Evolutionary conservation across 768 basidiomycete species (phyloP).

Genomic region (Podaxis carcinomalis): DNA sequence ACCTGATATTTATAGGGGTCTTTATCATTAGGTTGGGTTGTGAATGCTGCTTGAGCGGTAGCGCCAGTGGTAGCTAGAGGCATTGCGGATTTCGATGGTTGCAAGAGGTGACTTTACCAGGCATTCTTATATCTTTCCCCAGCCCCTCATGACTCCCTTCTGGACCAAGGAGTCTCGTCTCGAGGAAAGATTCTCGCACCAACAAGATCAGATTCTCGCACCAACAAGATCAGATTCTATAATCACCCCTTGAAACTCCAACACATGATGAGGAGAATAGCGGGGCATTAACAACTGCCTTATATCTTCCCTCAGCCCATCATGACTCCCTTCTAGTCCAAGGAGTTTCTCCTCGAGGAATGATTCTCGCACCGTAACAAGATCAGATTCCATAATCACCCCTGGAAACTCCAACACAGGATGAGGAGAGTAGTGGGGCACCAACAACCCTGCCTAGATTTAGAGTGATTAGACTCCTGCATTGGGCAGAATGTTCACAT

Average conservation of each 20-base stretch:
- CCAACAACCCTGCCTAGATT: neutral
- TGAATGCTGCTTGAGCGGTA: slow-evolving; percentile 34
- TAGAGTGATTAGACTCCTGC: neutral
- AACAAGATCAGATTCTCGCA: neutral
- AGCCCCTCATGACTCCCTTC: neutral
- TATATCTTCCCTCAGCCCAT: too few species aligned
- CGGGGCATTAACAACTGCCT: neutral
- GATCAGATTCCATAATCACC: neutral
- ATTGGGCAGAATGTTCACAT: slow-evolving; percentile 3
- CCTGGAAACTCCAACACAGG: neutral
- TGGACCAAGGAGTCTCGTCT: neutral
- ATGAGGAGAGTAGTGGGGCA: neutral
- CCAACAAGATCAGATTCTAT: neutral
- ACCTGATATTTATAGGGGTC: slow-evolving; percentile 58
- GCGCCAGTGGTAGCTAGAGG: slow-evolving; percentile 27
- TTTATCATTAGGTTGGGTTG: slow-evolving; percentile 31
- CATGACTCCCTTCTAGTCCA: neutral
- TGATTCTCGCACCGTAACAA: slow-evolving; percentile 2
- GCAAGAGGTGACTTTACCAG: neutral
- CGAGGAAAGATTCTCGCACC: slow-evolving; percentile 9
- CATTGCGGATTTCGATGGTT: slow-evolving; percentile 14
- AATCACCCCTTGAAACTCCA: neutral
- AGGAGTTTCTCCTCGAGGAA: slow-evolving; percentile 5
- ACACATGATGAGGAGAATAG: neutral
- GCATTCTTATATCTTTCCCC: neutral